These are phyloP conservation scores for Panellus pusillus DNA, from an alignment of 768 basidiomycete species.

Conservation along the genomic window DNA sequence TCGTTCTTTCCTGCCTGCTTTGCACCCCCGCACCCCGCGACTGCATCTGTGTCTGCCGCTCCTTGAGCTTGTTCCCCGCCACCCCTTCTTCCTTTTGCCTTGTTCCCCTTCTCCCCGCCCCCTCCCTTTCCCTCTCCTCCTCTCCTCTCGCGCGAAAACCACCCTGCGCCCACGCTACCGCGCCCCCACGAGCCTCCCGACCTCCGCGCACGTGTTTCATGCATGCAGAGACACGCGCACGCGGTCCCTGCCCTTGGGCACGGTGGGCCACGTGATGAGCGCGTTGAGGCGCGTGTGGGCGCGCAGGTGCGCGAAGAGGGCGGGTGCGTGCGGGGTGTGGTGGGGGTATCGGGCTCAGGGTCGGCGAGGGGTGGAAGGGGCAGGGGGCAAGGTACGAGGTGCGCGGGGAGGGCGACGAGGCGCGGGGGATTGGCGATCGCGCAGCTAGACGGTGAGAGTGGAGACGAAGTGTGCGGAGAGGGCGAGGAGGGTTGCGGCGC, in stretches of 20 bases:
- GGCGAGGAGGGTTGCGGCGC: slow-evolving; percentile 38
- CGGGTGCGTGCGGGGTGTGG: slow-evolving; percentile 72
- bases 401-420: no score
- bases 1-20: no score
- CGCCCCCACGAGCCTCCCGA: slow-evolving; percentile 57
- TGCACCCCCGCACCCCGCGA: no score
- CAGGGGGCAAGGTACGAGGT: no score
- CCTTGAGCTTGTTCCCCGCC: no score
- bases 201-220: slow-evolving; percentile 63
- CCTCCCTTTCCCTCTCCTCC: slow-evolving; percentile 17
- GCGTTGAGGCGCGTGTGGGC: slow-evolving; percentile 60
- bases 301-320: slow-evolving; percentile 68
- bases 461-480: slow-evolving; percentile 44
- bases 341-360: slow-evolving; percentile 89
- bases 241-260: slow-evolving; percentile 82
- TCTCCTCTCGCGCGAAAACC: slow-evolving; percentile 10
- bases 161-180: slow-evolving; percentile 47
- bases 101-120: no score
- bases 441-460: slow-evolving; percentile 1
- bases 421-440: no score
- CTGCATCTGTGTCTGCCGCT: no score
- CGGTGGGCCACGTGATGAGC: slow-evolving; percentile 84
- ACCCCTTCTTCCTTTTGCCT: no score
- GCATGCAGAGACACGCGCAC: slow-evolving; percentile 90
- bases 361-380: slow-evolving; percentile 76